A percentile compares a stretch with the other conserved stretches of the same genome.
phyloP scores from a whole-genome alignment of 345 rosid species.

The Acer saccharum region DNA sequence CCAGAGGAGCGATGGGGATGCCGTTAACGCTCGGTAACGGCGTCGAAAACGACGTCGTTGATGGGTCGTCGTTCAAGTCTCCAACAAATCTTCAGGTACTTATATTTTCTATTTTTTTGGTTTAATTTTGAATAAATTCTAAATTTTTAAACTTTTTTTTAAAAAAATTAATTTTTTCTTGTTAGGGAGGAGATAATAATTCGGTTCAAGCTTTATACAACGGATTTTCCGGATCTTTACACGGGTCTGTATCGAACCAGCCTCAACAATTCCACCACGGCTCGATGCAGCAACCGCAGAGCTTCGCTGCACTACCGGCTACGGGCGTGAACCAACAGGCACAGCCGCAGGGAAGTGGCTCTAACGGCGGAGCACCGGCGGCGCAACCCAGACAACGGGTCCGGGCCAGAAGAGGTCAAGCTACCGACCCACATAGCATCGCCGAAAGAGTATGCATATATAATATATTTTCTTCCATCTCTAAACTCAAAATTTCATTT shows the following conservation, averaged over 20 bases:
- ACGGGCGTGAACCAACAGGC: slow-evolving; percentile 38
- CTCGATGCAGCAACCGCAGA: slow-evolving; percentile 33
- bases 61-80: slow-evolving; percentile 47
- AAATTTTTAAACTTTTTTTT: not conserved
- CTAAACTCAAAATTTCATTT: not conserved
- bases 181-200: slow-evolving; percentile 46
- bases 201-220: slow-evolving; percentile 52
- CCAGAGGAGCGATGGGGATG: slow-evolving; percentile 35
- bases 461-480: not conserved
- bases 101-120: not conserved
- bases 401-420: slow-evolving; percentile 98
- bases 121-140: not conserved
- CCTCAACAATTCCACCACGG: slow-evolving; percentile 55
- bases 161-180: not conserved
- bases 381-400: slow-evolving; percentile 76
- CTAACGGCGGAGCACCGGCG: slow-evolving; percentile 52
- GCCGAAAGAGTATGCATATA: slow-evolving; percentile 76
- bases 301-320: slow-evolving; percentile 30
- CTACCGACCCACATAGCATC: slow-evolving; percentile 97
- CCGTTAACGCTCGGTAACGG: slow-evolving; percentile 25
- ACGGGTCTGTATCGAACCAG: slow-evolving; percentile 38
- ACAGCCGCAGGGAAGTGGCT: slow-evolving; percentile 53
- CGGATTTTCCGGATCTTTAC: slow-evolving; percentile 64
- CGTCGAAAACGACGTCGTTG: slow-evolving; percentile 41
- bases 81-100: slow-evolving; percentile 34